Evolutionary conservation across 768 basidiomycete genomes (phyloP).

Genomic region (Galerina marginata): DNA sequence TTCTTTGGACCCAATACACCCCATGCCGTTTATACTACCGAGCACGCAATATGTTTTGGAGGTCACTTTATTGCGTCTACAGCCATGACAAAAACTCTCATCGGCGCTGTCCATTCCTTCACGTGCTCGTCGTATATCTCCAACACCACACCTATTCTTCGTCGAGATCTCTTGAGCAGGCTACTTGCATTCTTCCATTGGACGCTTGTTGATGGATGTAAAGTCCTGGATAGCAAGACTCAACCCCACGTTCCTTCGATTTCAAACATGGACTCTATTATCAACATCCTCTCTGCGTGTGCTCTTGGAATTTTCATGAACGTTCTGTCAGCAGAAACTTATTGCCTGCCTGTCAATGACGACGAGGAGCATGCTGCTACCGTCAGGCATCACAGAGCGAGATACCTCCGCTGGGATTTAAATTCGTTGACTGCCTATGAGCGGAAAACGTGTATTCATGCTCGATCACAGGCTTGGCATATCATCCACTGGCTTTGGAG

Average conservation of each 20-base stretch:
- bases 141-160: slow-evolving; percentile 18
- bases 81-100: slow-evolving; percentile 18
- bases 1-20: slow-evolving; percentile 25
- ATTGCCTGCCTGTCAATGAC: not conserved
- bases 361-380: not conserved
- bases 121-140: slow-evolving; percentile 12
- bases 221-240: not conserved
- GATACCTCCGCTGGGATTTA: not conserved
- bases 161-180: slow-evolving; percentile 13
- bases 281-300: not conserved
- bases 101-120: slow-evolving; percentile 22
- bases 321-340: not conserved
- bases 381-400: not conserved
- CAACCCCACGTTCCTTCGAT: not conserved
- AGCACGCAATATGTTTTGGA: slow-evolving; percentile 24
- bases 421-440: not conserved
- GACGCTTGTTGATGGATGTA: not conserved
- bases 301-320: not conserved
- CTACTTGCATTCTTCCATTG: slow-evolving; percentile 19
- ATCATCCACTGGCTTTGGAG: not conserved
- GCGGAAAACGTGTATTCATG: not conserved
- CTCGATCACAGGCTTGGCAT: not conserved
- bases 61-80: slow-evolving; percentile 26
- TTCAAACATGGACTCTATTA: not conserved
- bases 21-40: slow-evolving; percentile 18